Percentiles rank a stretch among this genome's conserved stretches.
Evolutionary conservation across 2,329 filamentous ascomycete species (phyloP).

Genomic region (Cladobotryum mycophilum): DNA sequence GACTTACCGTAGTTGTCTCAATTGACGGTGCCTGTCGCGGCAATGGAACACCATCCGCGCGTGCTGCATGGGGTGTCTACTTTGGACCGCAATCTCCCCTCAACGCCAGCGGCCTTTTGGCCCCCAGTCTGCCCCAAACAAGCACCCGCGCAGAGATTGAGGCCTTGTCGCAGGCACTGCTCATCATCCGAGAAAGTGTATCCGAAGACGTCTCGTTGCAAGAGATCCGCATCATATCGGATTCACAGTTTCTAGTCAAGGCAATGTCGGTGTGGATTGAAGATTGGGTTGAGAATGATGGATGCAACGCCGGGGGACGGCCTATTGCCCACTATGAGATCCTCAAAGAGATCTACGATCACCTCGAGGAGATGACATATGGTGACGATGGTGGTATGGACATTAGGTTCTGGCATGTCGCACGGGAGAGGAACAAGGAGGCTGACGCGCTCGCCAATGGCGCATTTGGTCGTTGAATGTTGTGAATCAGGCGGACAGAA

Average conservation of each 20-base stretch:
- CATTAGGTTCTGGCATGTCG: background rate
- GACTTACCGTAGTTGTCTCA: constrained; percentile 14
- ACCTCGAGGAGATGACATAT: background rate
- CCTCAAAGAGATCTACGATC: background rate
- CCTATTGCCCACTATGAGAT: background rate
- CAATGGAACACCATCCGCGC: constrained; percentile 16
- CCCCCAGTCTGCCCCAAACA: background rate
- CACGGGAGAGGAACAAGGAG: background rate
- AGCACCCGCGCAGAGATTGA: background rate
- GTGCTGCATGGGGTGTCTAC: constrained; percentile 20
- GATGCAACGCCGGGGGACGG: background rate
- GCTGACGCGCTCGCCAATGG: background rate
- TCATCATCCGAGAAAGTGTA: background rate
- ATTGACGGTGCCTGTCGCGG: constrained; percentile 20
- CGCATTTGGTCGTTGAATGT: background rate
- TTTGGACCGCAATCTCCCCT: constrained; percentile 19
- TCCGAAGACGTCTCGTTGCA: background rate
- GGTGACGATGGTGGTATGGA: background rate
- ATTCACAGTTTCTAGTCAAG: background rate
- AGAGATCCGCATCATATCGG: background rate
- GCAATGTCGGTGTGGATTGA: background rate
- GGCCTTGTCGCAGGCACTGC: background rate
- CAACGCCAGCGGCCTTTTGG: constrained; percentile 13
- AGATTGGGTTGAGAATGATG: background rate
- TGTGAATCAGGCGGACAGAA: too few species aligned